Evolutionary conservation across 2,329 filamentous ascomycete genomes (phyloP).

Genomic region (Phialophora macrospora): DNA sequence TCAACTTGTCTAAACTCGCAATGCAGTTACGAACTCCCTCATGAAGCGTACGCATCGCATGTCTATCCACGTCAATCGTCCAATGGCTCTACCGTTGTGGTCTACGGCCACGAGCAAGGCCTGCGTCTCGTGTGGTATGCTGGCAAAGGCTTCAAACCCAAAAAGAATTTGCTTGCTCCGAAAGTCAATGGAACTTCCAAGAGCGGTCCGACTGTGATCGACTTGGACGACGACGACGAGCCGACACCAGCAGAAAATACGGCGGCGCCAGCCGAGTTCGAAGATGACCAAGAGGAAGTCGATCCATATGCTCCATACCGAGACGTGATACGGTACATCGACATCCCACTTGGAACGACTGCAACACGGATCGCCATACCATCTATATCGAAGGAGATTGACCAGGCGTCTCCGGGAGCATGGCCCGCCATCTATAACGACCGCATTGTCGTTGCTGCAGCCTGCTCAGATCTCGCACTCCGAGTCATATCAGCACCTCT

Average conservation of each 20-base stretch:
- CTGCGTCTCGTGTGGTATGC: slow-evolving; percentile 66
- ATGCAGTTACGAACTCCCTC: slow-evolving; percentile 64
- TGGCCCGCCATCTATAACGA: slow-evolving; percentile 55
- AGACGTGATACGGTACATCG: slow-evolving; percentile 59
- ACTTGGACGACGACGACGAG: slow-evolving; percentile 61
- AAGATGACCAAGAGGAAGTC: slow-evolving; percentile 62
- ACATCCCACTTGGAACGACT: slow-evolving; percentile 59
- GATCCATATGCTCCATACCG: slow-evolving; percentile 62
- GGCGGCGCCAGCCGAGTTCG: slow-evolving; percentile 50
- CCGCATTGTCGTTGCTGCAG: slow-evolving; percentile 59
- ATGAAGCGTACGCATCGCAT: slow-evolving; percentile 61
- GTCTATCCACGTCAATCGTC: slow-evolving; percentile 63
- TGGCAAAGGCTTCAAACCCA: slow-evolving; percentile 55
- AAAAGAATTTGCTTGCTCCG: slow-evolving; percentile 40
- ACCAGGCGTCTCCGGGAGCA: slow-evolving; percentile 40
- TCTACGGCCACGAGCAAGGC: slow-evolving; percentile 65
- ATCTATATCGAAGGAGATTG: slow-evolving; percentile 46
- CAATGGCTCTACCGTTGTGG: slow-evolving; percentile 65
- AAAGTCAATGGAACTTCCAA: slow-evolving; percentile 49
- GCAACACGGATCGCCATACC: slow-evolving; percentile 59
- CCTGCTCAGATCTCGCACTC: slow-evolving; percentile 63
- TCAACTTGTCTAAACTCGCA: slow-evolving; percentile 4
- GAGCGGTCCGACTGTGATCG: slow-evolving; percentile 59
- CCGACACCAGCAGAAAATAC: slow-evolving; percentile 42
- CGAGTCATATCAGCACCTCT: slow-evolving; percentile 62